Percentiles rank a stretch among this genome's conserved stretches.
Evolutionary conservation across 1,284 basidiomycete species (phyloP).

Genomic region (Puccinia polysora): DNA sequence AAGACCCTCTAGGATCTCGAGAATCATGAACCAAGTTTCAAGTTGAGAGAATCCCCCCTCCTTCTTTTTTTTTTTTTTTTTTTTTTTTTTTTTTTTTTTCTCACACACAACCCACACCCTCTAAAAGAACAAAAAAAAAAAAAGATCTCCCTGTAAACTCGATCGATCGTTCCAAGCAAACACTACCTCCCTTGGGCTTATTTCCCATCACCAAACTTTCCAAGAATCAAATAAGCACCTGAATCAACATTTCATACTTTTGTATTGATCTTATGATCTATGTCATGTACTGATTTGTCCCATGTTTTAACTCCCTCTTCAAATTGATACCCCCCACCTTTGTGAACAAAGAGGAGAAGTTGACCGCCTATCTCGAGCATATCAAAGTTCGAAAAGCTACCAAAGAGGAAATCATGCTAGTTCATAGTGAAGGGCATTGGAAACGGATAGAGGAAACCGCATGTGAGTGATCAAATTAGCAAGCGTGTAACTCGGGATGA

Average conservation of each 20-base stretch:
- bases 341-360: constrained; percentile 55
- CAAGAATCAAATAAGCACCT: no score
- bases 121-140: not conserved
- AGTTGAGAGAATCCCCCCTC: constrained; percentile 2
- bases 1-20: constrained; percentile 22
- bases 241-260: not conserved
- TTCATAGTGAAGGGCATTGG: constrained; percentile 87
- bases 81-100: no score
- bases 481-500: no score
- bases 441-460: constrained; percentile 64
- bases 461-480: constrained; percentile 16
- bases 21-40: constrained; percentile 24
- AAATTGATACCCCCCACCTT: not conserved
- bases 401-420: constrained; percentile 74
- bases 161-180: no score
- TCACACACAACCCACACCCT: no score
- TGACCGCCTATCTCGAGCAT: constrained; percentile 69
- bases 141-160: no score
- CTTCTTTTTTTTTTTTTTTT: not conserved
- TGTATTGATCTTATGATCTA: not conserved
- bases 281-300: not conserved
- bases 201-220: no score
- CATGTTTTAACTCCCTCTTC: not conserved
- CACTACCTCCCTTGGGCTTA: no score
- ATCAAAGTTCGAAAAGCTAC: constrained; percentile 70